A percentile compares a stretch with the other conserved stretches of the same genome.
Conservation (phyloP, 306 rosid species). For the Ziziphus jujuba region DNA sequence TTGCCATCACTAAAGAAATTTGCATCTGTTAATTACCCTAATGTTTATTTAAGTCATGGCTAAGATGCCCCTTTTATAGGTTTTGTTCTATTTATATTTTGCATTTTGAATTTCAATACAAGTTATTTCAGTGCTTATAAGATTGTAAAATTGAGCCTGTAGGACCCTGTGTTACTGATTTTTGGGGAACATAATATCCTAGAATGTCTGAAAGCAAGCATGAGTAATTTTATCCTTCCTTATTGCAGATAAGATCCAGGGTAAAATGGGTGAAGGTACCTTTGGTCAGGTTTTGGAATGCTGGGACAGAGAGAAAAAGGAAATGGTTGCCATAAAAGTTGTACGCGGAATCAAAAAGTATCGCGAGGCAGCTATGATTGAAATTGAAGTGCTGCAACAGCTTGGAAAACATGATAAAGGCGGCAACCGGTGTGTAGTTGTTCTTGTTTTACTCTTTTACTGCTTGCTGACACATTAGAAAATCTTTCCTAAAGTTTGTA, state of each 20-base stretch:
- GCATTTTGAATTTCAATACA: background rate
- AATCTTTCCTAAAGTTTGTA: constrained; percentile 23
- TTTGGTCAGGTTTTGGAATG: constrained; percentile 98
- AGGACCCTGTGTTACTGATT: background rate
- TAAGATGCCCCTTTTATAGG: too few relatives aligned
- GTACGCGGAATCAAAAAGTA: constrained; percentile 89
- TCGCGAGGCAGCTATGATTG: constrained; percentile 98
- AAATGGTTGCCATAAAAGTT: constrained; percentile 92
- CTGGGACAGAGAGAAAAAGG: constrained; percentile 90
- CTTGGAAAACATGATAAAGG: constrained; percentile 89
- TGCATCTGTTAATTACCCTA: background rate
- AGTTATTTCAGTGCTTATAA: background rate
- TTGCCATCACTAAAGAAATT: constrained; percentile 50
- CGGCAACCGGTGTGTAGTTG: constrained; percentile 76
- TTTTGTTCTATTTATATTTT: background rate
- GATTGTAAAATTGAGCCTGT: background rate
- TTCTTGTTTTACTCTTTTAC: background rate
- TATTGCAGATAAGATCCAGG: constrained; percentile 75
- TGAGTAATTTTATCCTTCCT: background rate
- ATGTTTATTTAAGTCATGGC: background rate
- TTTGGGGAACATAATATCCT: background rate
- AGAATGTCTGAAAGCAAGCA: background rate
- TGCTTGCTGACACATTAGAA: background rate
- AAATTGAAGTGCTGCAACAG: constrained; percentile 86
- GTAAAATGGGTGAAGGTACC: constrained; percentile 99